Evolutionary conservation across 352 stramenopile species (phyloP).

Genomic region (Phytophthora ohioensis): DNA sequence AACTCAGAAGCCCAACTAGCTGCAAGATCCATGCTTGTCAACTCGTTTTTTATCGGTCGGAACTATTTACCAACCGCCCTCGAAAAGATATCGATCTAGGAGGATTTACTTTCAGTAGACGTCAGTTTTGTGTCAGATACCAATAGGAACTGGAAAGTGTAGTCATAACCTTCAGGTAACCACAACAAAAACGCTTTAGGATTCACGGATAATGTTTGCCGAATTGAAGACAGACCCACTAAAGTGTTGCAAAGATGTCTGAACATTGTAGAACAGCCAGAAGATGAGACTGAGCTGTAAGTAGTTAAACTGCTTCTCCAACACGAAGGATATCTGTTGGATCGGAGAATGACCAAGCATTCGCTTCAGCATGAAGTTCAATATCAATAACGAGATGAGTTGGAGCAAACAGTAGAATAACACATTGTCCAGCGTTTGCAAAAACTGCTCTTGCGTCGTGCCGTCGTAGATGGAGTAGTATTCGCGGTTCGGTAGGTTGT

Average conservation of each 20-base stretch:
- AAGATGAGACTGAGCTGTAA: conserved; percentile 20
- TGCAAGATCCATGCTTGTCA: neutral
- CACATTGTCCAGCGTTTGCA: conserved; percentile 7
- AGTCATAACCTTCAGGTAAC: conserved; percentile 16
- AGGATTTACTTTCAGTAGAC: no score
- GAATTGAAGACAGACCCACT: conserved; percentile 6
- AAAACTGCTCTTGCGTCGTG: conserved; percentile 3
- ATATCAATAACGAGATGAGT: conserved; percentile 4
- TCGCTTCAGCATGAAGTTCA: conserved; percentile 5
- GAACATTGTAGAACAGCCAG: conserved; percentile 30
- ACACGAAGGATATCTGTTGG: conserved; percentile 18
- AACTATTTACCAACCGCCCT: no score
- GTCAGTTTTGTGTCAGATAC: neutral
- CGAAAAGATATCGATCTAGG: no score
- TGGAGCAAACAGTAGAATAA: conserved; percentile 15
- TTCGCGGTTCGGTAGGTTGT: conserved; percentile 31
- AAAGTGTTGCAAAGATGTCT: conserved; percentile 34
- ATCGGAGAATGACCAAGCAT: conserved; percentile 11
- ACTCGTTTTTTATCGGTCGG: neutral
- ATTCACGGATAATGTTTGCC: no score
- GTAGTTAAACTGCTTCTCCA: conserved; percentile 4
- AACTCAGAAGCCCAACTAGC: neutral
- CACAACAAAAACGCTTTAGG: no score
- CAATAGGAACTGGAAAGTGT: conserved; percentile 19
- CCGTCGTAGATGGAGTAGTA: conserved; percentile 33